Conservation (phyloP, 352 stramenopile genomes). For the Phytophthora multivora region DNA sequence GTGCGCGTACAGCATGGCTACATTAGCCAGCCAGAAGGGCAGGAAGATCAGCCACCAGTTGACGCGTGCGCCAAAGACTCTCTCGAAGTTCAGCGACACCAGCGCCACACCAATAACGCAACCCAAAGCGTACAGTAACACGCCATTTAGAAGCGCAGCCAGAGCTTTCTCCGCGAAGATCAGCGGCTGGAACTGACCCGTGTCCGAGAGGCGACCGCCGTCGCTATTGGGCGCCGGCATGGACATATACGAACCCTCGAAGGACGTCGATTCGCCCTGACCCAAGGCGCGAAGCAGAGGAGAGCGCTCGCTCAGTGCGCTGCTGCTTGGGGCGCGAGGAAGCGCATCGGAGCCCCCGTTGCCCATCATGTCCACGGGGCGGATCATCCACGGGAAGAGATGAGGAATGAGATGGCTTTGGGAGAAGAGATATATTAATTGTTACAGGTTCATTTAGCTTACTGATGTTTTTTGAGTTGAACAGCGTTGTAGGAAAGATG, state of each 20-base stretch:
- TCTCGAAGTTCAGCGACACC: conserved; percentile 82
- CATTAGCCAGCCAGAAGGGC: conserved; percentile 84
- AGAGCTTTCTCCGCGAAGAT: conserved; percentile 81
- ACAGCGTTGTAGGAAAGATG: not conserved
- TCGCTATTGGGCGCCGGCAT: conserved; percentile 44
- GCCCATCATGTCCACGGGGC: conserved; percentile 36
- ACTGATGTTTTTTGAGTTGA: not conserved
- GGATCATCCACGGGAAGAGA: conserved; percentile 34
- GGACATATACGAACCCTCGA: conserved; percentile 78
- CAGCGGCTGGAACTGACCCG: conserved; percentile 72
- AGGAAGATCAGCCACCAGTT: conserved; percentile 87
- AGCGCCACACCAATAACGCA: conserved; percentile 73
- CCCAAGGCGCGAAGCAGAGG: conserved; percentile 69
- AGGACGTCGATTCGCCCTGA: conserved; percentile 48
- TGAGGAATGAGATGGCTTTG: conserved; percentile 8
- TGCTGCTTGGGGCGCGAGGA: conserved; percentile 22
- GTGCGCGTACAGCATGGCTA: conserved; percentile 61
- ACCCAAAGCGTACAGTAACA: conserved; percentile 79
- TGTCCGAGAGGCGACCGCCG: conserved; percentile 33
- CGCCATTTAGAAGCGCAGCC: conserved; percentile 69
- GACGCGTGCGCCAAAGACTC: conserved; percentile 52
- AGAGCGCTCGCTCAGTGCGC: conserved; percentile 59
- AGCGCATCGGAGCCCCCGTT: conserved; percentile 32
- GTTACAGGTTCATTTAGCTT: not conserved
- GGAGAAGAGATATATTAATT: conserved; percentile 2